Base-by-base conservation (phyloP, 1,139 yeast genomes). In the Sugiyamaella castrensis region DNA sequence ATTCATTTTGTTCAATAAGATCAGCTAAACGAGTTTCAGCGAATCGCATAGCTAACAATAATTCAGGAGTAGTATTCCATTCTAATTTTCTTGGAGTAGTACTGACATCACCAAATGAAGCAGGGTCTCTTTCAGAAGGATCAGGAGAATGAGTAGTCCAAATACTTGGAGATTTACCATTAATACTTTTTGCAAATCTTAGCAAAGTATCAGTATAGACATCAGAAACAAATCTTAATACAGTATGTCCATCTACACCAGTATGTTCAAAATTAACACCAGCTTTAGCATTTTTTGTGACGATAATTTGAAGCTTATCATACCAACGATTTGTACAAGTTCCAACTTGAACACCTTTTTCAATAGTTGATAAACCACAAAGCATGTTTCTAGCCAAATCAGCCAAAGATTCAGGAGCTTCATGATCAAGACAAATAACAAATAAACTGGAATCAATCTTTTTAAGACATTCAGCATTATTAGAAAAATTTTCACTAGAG, bases 251-350 rank as follows among this genome's bases (percentile, higher is more conserved):
- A 70, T 89, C 97, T 32, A 89, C 95, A 60, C 96, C 96, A 0
- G 96, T 89, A 64, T 89, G 96, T 65, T 89, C 97, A 65, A 89
- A 89, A 67, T 89, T 89, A 59, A 89, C 83, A 36, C 97, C 97
- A 1, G 95, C 96, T 66, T 87, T 87, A 34, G 95, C 96, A 66
- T 88, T 87, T 64, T 82, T 81, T n/a, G 96, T 87, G 46, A 89
- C 81, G 51, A 89, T 89, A 57, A 89, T 76, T 68, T 89, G 97
- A 56, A 89, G 71, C 70, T 89, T 89, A 69, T 89, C 96, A 65
- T 88, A 89, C 96, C 96, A 89, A 65, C 97, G 76, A 68, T 89
- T 89, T 35, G 96, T 86, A 69, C 96, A 88, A 9, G 96, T 88
- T 54, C 97, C 97, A 33, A 85, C 84, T 69, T 89, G 96, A 45